phyloP scores from a whole-genome alignment of 1,139 yeast genomes.

The Kurtzmaniella quercitrusa region DNA sequence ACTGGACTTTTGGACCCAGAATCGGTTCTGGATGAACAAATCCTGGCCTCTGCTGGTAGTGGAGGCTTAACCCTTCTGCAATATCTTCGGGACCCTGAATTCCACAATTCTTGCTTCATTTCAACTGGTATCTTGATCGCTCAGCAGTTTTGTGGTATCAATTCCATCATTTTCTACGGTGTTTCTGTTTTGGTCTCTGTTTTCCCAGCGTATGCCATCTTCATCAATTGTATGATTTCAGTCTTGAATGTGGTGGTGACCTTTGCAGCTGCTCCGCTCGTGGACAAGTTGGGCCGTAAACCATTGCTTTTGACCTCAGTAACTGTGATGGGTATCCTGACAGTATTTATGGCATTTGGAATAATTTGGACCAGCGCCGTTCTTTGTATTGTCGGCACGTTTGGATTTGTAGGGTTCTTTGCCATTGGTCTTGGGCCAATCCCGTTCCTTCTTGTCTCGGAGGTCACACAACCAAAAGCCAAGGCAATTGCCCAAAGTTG shows the following conservation, averaged over 20 bases:
- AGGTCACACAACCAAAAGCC: constrained; percentile 75
- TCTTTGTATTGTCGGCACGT: constrained; percentile 62
- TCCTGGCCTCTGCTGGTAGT: neutral
- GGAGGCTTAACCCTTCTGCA: constrained; percentile 23
- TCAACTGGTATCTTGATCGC: constrained; percentile 76
- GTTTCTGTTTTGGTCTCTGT: constrained; percentile 70
- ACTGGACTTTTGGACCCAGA: constrained; percentile 12
- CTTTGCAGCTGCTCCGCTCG: constrained; percentile 61
- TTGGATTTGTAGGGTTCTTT: constrained; percentile 73
- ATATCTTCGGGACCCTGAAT: constrained; percentile 51
- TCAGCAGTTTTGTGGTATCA: constrained; percentile 91
- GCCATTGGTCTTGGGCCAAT: constrained; percentile 94
- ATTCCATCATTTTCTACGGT: constrained; percentile 88
- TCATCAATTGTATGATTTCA: constrained; percentile 72
- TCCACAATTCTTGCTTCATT: constrained; percentile 54
- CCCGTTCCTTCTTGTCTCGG: constrained; percentile 86
- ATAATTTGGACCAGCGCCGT: constrained; percentile 46
- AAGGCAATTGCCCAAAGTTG: constrained; percentile 87
- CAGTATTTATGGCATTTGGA: constrained; percentile 64
- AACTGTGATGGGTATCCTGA: constrained; percentile 61
- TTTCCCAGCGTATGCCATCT: constrained; percentile 65
- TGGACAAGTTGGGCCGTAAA: constrained; percentile 74
- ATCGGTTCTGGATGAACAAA: constrained; percentile 7
- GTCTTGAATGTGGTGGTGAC: constrained; percentile 71
- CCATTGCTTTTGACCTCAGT: constrained; percentile 67